Evolutionary conservation across 148 eudicot species (phyloP), one percentile per base, ranked within the genome.

Genomic region (Camellia sinensis): DNA sequence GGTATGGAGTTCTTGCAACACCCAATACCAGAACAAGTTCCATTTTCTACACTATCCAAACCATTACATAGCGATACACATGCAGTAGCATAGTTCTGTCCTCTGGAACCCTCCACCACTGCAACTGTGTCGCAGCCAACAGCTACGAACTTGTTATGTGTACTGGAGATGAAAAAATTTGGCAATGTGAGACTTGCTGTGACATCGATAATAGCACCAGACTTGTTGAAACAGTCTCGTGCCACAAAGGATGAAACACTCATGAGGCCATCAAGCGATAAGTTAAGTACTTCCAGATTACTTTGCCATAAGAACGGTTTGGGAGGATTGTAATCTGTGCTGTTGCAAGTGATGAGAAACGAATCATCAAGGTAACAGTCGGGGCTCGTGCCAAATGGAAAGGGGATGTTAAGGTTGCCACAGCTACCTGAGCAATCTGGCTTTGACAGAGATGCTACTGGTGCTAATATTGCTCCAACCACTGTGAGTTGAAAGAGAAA

Each of bases 81-180:
- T 0, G 78, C 78, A 3, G 72, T 62, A 0, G 45, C 10, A 44
- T 63, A 64, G 14, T 64, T 59, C 10, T 50, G 5, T 9, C 50
- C 18, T 43, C 12, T 6, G 3, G 59, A n/a, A 0, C 77, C 72
- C 0, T 5, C 7, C 15, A 72, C 7, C 50, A 62, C 15, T 15
- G 77, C 71, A 22, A 48, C 0, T 2, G 82, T 72, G 52, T 80
- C 82, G 37, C 78, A 80, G 14, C 82, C 82, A 50, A 73, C 61
- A 3, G 44, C 76, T 4, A 7, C 12, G 76, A 73, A 53, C 59
- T 70, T 70, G 73, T 70, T 70, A 3, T 0, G 54, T 3, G 73
- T 46, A 46, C 7, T 70, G 54, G 73, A 70, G 12, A 70, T 46
- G 54, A 70, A 44, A 12, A 70, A 70, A 37, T 67, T 10, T 2